Evolutionary conservation across 352 stramenopile genomes (phyloP).

Genomic region (Phytophthora gonapodyides): DNA sequence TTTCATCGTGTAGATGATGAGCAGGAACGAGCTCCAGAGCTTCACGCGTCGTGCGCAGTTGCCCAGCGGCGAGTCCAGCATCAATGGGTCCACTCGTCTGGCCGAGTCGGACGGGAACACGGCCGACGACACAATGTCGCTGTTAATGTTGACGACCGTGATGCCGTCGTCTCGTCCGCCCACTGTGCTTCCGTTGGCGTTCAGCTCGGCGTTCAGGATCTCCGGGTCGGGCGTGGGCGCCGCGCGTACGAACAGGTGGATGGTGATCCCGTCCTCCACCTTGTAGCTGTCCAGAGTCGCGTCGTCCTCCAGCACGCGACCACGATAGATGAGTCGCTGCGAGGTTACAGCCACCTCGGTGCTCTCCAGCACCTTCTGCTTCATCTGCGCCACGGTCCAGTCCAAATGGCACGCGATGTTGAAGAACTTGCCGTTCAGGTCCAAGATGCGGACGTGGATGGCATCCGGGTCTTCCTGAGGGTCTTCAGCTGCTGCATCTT

Average conservation of each 20-base stretch:
- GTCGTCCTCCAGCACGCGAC: conserved; percentile 87
- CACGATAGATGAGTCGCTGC: conserved; percentile 92
- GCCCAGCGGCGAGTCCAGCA: conserved; percentile 83
- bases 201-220: conserved; percentile 49
- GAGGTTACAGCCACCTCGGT: conserved; percentile 69
- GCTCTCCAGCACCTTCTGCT: conserved; percentile 73
- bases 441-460: conserved; percentile 76
- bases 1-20: conserved; percentile 92
- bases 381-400: conserved; percentile 67
- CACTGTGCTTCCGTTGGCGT: conserved; percentile 26
- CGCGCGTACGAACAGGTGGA: conserved; percentile 90
- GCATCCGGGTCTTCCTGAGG: conserved; percentile 32
- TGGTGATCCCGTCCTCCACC: conserved; percentile 90
- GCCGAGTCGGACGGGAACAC: conserved; percentile 86
- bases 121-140: conserved; percentile 80
- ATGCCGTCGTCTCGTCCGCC: conserved; percentile 51
- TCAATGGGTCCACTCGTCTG: conserved; percentile 79
- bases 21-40: conserved; percentile 86
- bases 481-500: conserved; percentile 19
- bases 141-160: conserved; percentile 80
- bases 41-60: conserved; percentile 86
- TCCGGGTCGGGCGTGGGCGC: conserved; percentile 64
- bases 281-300: conserved; percentile 80
- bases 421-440: conserved; percentile 89
- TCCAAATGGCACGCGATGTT: conserved; percentile 67